Percentiles rank a stretch among this genome's conserved stretches.
Conservation (phyloP, 805 yeast genomes). For the Metschnikowia colocasiae region DNA sequence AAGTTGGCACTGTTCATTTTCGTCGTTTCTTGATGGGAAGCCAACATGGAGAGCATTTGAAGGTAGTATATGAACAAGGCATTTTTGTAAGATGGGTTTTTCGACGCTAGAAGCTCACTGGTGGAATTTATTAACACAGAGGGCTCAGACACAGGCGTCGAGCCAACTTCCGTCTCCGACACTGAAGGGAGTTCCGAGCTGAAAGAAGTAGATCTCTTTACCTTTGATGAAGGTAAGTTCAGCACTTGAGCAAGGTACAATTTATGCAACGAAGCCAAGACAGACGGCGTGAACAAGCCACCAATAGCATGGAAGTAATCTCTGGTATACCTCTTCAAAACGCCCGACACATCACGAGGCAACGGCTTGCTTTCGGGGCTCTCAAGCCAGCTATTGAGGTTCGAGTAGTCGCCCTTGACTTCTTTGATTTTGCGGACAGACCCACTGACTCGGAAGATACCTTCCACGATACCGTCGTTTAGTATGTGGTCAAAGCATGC, state of each 20-base stretch:
- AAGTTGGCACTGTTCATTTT: constrained; percentile 28
- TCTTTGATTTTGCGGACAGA: constrained; percentile 24
- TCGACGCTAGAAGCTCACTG: constrained; percentile 13
- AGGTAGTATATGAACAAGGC: constrained; percentile 20
- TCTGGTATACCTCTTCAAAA: constrained; percentile 23
- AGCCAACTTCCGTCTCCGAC: constrained; percentile 5
- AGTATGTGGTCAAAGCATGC: constrained; percentile 22
- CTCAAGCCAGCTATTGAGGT: constrained; percentile 20
- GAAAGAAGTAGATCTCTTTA: constrained; percentile 10
- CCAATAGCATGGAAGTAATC: constrained; percentile 15
- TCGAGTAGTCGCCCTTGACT: constrained; percentile 19
- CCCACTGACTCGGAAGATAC: constrained; percentile 32
- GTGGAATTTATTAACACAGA: constrained; percentile 11
- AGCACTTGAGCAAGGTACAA: constrained; percentile 7
- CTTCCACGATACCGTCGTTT: constrained; percentile 22
- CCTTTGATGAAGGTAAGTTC: constrained; percentile 8
- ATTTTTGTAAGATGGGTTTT: constrained; percentile 17
- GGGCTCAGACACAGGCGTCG: constrained; percentile 5
- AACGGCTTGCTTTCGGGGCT: constrained; percentile 11
- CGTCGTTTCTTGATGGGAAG: constrained; percentile 19
- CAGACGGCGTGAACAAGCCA: constrained; percentile 11
- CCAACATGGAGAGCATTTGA: constrained; percentile 16
- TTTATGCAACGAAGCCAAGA: constrained; percentile 8
- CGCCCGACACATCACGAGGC: constrained; percentile 29
- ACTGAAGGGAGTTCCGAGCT: constrained; percentile 12